Conservation (phyloP, 805 yeast genomes). For the Pichia cephalocereana region DNA sequence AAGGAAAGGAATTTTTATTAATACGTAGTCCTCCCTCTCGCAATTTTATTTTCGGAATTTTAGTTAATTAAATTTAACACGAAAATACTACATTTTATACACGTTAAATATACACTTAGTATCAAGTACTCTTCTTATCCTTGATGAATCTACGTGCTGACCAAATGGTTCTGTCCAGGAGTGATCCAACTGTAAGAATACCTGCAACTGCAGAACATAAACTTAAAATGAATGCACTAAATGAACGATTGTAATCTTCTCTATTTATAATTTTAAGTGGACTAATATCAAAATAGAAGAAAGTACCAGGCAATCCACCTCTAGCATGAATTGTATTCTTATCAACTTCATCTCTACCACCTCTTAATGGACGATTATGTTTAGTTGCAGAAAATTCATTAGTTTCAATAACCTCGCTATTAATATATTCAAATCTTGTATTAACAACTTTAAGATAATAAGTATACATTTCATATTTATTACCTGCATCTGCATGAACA, state of each 20-base stretch:
- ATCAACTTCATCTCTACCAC: constrained; percentile 89
- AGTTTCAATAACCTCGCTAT: constrained; percentile 52
- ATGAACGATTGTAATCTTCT: constrained; percentile 63
- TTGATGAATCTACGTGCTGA: constrained; percentile 74
- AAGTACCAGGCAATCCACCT: constrained; percentile 90
- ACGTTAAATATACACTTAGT: too few species aligned
- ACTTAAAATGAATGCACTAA: constrained; percentile 76
- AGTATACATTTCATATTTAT: constrained; percentile 56
- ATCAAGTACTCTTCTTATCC: constrained; percentile 50
- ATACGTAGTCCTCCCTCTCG: too few species aligned
- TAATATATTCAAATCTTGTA: constrained; percentile 68
- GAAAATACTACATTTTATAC: too few species aligned
- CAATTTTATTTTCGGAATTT: too few species aligned
- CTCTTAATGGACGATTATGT: constrained; percentile 76
- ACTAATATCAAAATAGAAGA: constrained; percentile 81
- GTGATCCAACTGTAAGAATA: constrained; percentile 83
- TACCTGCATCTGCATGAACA: constrained; percentile 28
- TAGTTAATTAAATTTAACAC: too few species aligned
- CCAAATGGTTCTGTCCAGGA: constrained; percentile 79
- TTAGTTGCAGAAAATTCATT: constrained; percentile 85
- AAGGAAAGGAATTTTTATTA: too few species aligned
- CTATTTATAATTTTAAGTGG: constrained; percentile 86
- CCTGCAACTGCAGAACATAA: constrained; percentile 90
- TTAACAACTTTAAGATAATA: constrained; percentile 88
- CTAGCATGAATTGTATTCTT: constrained; percentile 70